Conservation (phyloP, 805 yeast species). For the Naumovozyma dairenensis region DNA sequence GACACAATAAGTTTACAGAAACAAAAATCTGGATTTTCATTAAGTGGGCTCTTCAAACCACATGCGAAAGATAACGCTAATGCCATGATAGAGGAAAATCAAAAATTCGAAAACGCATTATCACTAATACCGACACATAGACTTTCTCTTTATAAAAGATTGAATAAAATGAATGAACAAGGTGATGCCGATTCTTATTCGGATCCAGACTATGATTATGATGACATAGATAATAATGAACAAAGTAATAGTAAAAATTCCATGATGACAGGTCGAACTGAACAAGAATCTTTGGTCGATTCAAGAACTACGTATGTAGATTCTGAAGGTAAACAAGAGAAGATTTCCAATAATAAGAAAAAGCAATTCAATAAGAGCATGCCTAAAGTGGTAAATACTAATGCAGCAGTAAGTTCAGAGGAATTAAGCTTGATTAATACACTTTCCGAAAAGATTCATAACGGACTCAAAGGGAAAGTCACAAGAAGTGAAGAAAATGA, state of each 20-base stretch:
- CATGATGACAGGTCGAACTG: neutral
- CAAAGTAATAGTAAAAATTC: neutral
- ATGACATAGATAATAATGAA: conserved; percentile 1
- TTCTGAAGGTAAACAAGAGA: too few species aligned
- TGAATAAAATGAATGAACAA: conserved; percentile 1
- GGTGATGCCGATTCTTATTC: neutral
- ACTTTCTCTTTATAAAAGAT: neutral
- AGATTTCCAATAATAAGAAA: conserved; percentile 1
- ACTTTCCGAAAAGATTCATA: conserved; percentile 39
- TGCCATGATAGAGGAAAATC: neutral
- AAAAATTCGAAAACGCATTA: conserved; percentile 7
- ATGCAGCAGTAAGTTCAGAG: conserved; percentile 41
- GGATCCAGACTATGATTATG: conserved; percentile 1
- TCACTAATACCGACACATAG: conserved; percentile 8
- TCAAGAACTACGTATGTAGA: too few species aligned
- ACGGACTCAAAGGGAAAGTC: conserved; percentile 28
- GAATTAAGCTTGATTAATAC: conserved; percentile 42
- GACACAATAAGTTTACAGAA: neutral
- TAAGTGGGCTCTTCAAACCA: conserved; percentile 17
- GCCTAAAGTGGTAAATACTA: conserved; percentile 19
- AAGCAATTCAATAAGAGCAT: conserved; percentile 4
- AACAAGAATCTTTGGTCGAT: neutral
- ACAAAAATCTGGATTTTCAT: conserved; percentile 14
- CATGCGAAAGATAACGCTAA: conserved; percentile 9
- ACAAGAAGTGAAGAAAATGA: neutral